phyloP scores from a whole-genome alignment of 169 alveolate genomes.

The Eimeria maxima region DNA sequence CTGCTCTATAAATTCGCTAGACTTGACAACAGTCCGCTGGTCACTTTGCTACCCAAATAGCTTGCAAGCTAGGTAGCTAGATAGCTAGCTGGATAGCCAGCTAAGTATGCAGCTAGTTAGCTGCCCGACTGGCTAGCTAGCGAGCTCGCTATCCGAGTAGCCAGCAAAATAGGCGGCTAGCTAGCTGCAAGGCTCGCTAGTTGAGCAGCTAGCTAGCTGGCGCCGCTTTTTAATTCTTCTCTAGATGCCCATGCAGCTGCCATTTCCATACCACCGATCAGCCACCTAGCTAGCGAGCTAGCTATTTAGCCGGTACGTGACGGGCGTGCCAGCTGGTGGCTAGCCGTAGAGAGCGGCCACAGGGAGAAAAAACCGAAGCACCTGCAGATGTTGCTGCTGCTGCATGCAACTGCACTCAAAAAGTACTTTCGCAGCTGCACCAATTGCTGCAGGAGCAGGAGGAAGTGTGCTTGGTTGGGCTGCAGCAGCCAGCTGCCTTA shows the following conservation, averaged over 20 bases:
- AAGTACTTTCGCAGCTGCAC: background rate
- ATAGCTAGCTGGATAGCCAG: too few relatives aligned
- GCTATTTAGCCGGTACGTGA: background rate
- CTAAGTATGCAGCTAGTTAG: background rate
- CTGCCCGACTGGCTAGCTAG: too few relatives aligned
- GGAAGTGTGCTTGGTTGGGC: background rate
- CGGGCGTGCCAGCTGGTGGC: background rate
- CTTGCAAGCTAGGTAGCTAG: too few relatives aligned
- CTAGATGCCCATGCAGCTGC: too few relatives aligned
- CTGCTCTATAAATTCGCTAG: background rate
- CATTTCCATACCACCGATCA: too few relatives aligned
- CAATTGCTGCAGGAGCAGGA: background rate
- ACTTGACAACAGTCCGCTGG: too few relatives aligned
- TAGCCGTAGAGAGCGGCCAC: background rate
- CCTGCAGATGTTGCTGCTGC: background rate
- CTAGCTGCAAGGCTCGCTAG: too few relatives aligned
- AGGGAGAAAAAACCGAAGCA: background rate
- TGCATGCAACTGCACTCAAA: background rate
- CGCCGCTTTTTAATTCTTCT: too few relatives aligned
- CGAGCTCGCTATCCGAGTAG: too few relatives aligned
- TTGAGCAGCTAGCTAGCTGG: too few relatives aligned
- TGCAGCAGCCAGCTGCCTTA: background rate
- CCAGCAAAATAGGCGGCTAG: too few relatives aligned
- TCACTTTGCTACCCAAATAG: too few relatives aligned
- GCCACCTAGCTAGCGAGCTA: background rate